Percentiles rank a stretch among this genome's conserved stretches.
Conservation (phyloP, 495 filamentous ascomycete genomes). For the Usnea hakonensis region DNA sequence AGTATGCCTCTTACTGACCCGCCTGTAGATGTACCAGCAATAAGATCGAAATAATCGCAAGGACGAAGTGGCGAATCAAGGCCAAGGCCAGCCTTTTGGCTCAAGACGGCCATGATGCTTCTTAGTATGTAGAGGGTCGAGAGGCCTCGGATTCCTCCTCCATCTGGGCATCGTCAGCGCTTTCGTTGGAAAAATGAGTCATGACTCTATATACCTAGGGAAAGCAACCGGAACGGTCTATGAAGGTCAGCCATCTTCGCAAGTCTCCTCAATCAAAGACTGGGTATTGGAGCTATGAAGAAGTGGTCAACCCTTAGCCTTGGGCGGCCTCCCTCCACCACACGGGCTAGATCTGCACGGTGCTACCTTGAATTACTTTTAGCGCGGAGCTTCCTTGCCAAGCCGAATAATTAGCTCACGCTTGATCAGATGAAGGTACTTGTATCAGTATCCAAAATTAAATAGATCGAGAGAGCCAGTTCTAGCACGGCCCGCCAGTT, state of each 20-base stretch:
- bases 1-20: slow-evolving; percentile 25
- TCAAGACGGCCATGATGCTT: slow-evolving; percentile 31
- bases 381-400: background rate
- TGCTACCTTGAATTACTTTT: too few species aligned
- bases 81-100: slow-evolving; percentile 15
- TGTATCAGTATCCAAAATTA: too few species aligned
- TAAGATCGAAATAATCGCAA: slow-evolving; percentile 39
- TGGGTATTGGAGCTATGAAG: too few species aligned
- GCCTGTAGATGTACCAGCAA: slow-evolving; percentile 37
- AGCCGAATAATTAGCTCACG: background rate
- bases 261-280: too few species aligned
- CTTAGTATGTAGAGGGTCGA: slow-evolving; percentile 36
- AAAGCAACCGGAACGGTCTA: slow-evolving; percentile 12
- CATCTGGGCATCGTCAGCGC: slow-evolving; percentile 23
- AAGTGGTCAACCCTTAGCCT: too few species aligned
- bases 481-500: background rate
- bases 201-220: slow-evolving; percentile 2
- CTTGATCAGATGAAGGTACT: too few species aligned
- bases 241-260: background rate
- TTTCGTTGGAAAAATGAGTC: background rate
- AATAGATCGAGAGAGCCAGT: background rate
- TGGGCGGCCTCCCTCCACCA: too few species aligned
- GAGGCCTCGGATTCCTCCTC: slow-evolving; percentile 37
- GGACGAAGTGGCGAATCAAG: slow-evolving; percentile 25
- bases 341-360: too few species aligned